Conservation (phyloP, 176 grass and related monocot species). For the Cocos nucifera region DNA sequence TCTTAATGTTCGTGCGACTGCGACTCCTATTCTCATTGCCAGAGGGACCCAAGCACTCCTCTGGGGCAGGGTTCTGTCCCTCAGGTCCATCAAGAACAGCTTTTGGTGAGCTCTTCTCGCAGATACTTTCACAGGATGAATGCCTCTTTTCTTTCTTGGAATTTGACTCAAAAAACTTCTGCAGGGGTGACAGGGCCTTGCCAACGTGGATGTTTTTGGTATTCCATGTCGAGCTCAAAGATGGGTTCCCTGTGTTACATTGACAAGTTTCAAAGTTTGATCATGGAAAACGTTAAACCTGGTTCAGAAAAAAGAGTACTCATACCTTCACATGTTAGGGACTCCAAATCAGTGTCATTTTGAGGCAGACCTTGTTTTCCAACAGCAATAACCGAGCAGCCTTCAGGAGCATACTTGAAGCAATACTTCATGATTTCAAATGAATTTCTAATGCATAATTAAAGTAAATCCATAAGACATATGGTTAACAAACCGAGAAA, state of each 20-base stretch:
- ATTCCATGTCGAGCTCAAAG: slow-evolving; percentile 52
- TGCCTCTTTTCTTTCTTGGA: slow-evolving; percentile 36
- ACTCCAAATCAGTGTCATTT: slow-evolving; percentile 21
- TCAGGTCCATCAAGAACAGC: slow-evolving; percentile 57
- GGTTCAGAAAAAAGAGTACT: background rate
- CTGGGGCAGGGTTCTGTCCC: slow-evolving; percentile 27
- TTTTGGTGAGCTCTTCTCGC: slow-evolving; percentile 67
- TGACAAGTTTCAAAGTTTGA: background rate
- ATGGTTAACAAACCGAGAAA: background rate
- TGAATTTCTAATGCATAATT: slow-evolving; percentile 32
- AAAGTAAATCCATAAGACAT: background rate
- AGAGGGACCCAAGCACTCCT: slow-evolving; percentile 54
- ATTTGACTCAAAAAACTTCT: slow-evolving; percentile 57
- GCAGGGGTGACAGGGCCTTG: slow-evolving; percentile 37
- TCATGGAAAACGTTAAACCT: background rate
- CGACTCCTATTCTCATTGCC: slow-evolving; percentile 32
- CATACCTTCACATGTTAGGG: slow-evolving; percentile 50
- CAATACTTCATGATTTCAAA: slow-evolving; percentile 71
- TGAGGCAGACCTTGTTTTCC: slow-evolving; percentile 33
- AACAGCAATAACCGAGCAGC: slow-evolving; percentile 62
- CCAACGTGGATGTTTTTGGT: slow-evolving; percentile 13
- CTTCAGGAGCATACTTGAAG: slow-evolving; percentile 57
- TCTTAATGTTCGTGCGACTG: slow-evolving; percentile 46
- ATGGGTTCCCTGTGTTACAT: slow-evolving; percentile 25
- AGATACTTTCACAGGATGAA: slow-evolving; percentile 18